Base-by-base conservation (phyloP, 2,329 filamentous ascomycete species). In the Phialophora chinensis region DNA sequence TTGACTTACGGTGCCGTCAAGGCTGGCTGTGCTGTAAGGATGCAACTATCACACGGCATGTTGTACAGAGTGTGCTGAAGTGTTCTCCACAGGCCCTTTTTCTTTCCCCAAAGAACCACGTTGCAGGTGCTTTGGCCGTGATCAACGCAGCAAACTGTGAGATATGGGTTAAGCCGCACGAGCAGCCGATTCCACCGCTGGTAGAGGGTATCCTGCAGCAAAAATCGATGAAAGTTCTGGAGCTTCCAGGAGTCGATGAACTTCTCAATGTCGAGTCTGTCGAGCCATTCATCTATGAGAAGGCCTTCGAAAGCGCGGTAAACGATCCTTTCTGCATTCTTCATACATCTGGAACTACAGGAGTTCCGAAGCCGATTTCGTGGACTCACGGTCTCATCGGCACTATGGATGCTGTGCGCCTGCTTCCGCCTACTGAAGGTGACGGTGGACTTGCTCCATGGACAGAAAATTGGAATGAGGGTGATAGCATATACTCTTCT, bases 341-440 rank as follows among this genome's bases (percentile, higher is more conserved):
- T 12, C 77, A 79, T 68, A 78, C 78, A 0, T 77, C 77, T 20
- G 77, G 77, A 0, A 76, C 77, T 0, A 79, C 76, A 0, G 78
- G 78, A 0, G 62, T 76, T 17, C 79, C 78, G 1, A 79, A 79
- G 49, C 76, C 77, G 3, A 74, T 80, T 0, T 66, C 73, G 12
- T 77, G 50, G 58, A 66, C 1, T 69, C 63, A 66, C 49, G 63
- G 54, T 17, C n/a, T 57, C 1, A 58, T 66, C 25, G 59, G 35
- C 42, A 57, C 58, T 25, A n/a, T 65, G 47, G 63, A 65, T 20
- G 58, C 58, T 60, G 58, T 61, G 10, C 56, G 60, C 8, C 23
- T 63, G 31, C 60, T 63, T n/a, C 60, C 60, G 1, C 60, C 60
- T 3, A 57, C 54, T 5, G 35, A 56, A 25, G 60, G 60, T 4